Evolutionary conservation across 169 alveolate species (phyloP), one percentile per base, ranked within the genome.

Genomic region (Plasmodium relictum): DNA sequence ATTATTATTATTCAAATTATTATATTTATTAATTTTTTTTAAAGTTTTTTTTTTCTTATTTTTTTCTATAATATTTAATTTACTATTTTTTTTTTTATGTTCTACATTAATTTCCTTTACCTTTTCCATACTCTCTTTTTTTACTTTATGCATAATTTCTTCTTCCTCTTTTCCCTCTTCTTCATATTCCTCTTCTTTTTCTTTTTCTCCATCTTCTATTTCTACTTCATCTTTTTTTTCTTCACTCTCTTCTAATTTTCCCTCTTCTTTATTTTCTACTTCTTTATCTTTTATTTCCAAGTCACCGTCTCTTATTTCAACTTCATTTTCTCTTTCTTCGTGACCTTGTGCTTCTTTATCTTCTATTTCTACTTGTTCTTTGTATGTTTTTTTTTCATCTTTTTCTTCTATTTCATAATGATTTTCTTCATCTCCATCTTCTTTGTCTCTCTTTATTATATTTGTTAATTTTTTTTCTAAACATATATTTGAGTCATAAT

Each of bases 261-360:
- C 42, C n/a, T 20, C 68, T n/a, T 71, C 50, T 9, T 39, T 41
- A n/a, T 71, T 66, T 8, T 52, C 68, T 50, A 22, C 85, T 16
- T 70, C 45, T 31, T 16, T 45, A 45, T 70, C 63, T 6, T 0
- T 54, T n/a, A 9, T 16, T 12, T 56, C 18, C 31, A 0, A 12
- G 8, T 31, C 63, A 10, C 18, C 66, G 10, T 50, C 39, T 6
- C 10, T n/a, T 71, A 3, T 18, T n/a, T 37, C 50, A 16, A 12
- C 85, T 20, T 72, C 42, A 16, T 31, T 18, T 72, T 31, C 86
- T 37, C 52, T 18, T 50, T 0, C 18, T 58, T 16, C 6, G 4
- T 54, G 22, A 54, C 22, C 4, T 3, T 20, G 0, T 58, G n/a
- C 52, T 31, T 31, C n/a, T 2, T 14, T 2, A 16, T 65, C 56